Evolutionary conservation across 2,329 filamentous ascomycete species (phyloP).

Genomic region (Diplocarpon mali): DNA sequence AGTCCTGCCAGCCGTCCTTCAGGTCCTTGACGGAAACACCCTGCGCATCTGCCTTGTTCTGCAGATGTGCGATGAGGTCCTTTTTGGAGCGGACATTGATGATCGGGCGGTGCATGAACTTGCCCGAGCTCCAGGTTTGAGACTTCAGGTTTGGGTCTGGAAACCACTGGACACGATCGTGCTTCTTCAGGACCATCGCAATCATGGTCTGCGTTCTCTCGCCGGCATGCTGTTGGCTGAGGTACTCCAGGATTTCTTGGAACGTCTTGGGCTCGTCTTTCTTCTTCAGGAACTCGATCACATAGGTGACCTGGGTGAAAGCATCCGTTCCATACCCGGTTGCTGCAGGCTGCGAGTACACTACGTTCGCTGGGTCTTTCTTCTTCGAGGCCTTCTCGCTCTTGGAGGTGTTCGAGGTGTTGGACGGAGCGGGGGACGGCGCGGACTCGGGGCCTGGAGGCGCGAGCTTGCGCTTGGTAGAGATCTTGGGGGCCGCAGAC

Average conservation of each 20-base stretch:
- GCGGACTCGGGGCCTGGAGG: slow-evolving; percentile 41
- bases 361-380: slow-evolving; percentile 46
- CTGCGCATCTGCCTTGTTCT: slow-evolving; percentile 68
- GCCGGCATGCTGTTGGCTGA: slow-evolving; percentile 56
- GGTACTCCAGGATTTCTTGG: slow-evolving; percentile 66
- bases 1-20: slow-evolving; percentile 90
- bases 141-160: slow-evolving; percentile 48
- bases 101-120: slow-evolving; percentile 74
- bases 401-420: slow-evolving; percentile 39
- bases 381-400: slow-evolving; percentile 52
- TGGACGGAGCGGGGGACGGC: slow-evolving; percentile 52
- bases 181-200: slow-evolving; percentile 54
- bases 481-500: slow-evolving; percentile 53
- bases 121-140: slow-evolving; percentile 56
- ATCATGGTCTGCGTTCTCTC: slow-evolving; percentile 54
- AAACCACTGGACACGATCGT: slow-evolving; percentile 46
- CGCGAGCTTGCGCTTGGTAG: slow-evolving; percentile 37
- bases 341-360: slow-evolving; percentile 68
- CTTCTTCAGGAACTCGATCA: slow-evolving; percentile 71
- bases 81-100: slow-evolving; percentile 72
- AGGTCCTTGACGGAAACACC: slow-evolving; percentile 80
- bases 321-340: slow-evolving; percentile 69
- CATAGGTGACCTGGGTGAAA: slow-evolving; percentile 80
- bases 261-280: slow-evolving; percentile 59
- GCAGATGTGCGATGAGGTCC: slow-evolving; percentile 69